Evolutionary conservation across 2,329 filamentous ascomycete species (phyloP), one percentile per base, ranked within the genome.

Genomic region (Elsinoe australis): DNA sequence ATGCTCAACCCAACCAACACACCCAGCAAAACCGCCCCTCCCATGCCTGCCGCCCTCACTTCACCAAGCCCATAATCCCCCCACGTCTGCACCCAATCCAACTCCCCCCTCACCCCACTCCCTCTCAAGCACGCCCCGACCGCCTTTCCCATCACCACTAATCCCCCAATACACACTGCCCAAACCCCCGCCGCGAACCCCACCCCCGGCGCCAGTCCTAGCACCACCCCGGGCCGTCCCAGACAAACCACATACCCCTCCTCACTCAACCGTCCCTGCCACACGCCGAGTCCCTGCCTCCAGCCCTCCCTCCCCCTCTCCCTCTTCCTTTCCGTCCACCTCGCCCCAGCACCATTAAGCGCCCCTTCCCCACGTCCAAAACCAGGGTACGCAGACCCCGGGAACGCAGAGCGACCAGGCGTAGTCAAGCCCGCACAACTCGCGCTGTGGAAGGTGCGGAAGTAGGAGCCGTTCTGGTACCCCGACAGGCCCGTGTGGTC

Each of bases 231-330:
- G 24, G 14, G 24, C 26, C 39, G 3, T 10, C 14, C 39, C 15
- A 44, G 3, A 9, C 15, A 3, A 5, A n/a, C 3, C 39, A 18
- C 9, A 17, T 10, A 44, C 12, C 21, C 24, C 15, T 31, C 39
- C 24, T 44, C 39, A 9, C 24, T 19, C 14, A 44, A 15, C 39
- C 39, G n/a, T 17, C 39, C 39, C 24, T 15, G 10, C 1, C 39
- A 21, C 2, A 44, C 26, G 24, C 26, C 31, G 10, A 44, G 7
- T 31, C 44, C 41, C 15, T 55, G 50, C n/a, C 50, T 52, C 29
- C 51, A 53, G 10, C 28, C 12, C 28, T 31, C 36, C 10, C 45
- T 53, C 36, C 55, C 53, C 47, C 22, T 15, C 17, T 52, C 39
- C 33, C 56, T 48, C 9, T 28, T 10, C 17, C 22, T 10, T 17